Percentiles rank a stretch among this genome's conserved stretches.
These are phyloP conservation scores for Triticum turgidum DNA, from an alignment of 176 grass and related monocot species.

Conservation along the genomic window DNA sequence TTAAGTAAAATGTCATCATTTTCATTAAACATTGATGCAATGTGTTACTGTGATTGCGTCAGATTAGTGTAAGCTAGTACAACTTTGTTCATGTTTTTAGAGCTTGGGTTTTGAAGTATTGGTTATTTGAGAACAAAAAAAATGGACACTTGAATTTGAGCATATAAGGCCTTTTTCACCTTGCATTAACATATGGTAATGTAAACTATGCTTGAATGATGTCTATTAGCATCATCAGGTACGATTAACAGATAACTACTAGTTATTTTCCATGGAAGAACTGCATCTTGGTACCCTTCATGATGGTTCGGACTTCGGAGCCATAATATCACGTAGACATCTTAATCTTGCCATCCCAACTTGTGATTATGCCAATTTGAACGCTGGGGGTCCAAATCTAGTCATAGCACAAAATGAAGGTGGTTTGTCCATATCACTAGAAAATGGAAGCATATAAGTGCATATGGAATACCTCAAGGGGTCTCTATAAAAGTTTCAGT, in stretches of 20 bases:
- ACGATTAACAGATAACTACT: background rate
- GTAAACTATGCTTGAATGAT: background rate
- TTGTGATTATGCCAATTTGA: background rate
- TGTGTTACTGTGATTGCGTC: background rate
- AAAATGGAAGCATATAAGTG: background rate
- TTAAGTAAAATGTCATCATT: conserved; percentile 2
- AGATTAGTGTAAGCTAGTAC: background rate
- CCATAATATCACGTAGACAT: background rate
- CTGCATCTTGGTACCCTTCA: too few species aligned
- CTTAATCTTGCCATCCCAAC: background rate
- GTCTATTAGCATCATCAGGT: background rate
- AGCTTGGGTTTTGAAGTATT: background rate
- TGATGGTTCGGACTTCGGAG: too few species aligned
- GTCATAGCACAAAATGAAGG: background rate
- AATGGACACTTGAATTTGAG: background rate
- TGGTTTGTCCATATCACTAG: background rate
- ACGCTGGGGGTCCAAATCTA: background rate
- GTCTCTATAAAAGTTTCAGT: background rate
- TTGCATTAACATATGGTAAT: background rate
- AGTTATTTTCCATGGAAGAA: background rate
- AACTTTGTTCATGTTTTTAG: background rate
- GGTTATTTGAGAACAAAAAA: background rate
- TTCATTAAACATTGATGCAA: background rate
- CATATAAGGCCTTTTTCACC: background rate
- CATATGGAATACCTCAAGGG: too few species aligned